phyloP scores from a whole-genome alignment of 2,329 filamentous ascomycete genomes.

The Metarhizium anisopliae region DNA sequence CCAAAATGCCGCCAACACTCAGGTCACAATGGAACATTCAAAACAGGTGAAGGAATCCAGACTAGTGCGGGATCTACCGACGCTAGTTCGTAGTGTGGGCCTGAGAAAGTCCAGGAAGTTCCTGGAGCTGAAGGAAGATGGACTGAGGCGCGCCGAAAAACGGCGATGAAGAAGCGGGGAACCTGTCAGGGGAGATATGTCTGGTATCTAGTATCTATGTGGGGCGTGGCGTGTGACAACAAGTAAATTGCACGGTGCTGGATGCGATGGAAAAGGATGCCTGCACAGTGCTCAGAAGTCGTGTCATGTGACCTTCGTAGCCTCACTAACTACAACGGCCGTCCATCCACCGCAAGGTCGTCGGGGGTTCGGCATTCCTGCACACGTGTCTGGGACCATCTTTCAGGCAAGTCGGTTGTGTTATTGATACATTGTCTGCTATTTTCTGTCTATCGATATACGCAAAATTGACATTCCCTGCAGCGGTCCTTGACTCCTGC shows the following conservation, averaged over 20 bases:
- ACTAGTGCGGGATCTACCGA: background rate
- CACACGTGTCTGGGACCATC: background rate
- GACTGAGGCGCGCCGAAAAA: background rate
- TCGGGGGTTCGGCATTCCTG: slow-evolving; percentile 1
- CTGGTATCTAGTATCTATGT: too few species aligned
- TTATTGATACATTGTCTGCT: background rate
- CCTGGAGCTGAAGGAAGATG: too few species aligned
- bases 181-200: background rate
- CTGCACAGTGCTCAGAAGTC: background rate
- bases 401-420: background rate
- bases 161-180: background rate
- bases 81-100: background rate
- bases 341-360: background rate
- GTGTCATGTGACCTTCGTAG: background rate
- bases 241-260: background rate
- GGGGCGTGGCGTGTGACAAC: too few species aligned
- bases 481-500: background rate
- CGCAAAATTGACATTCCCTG: background rate
- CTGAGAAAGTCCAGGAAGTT: background rate
- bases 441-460: background rate
- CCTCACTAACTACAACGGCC: background rate
- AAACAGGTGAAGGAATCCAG: background rate
- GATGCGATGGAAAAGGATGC: background rate
- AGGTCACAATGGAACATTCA: background rate
- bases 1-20: background rate